These are phyloP conservation scores for Hymenoscyphus fructigenus DNA, from an alignment of 2,329 filamentous ascomycete genomes.

Conservation along the genomic window DNA sequence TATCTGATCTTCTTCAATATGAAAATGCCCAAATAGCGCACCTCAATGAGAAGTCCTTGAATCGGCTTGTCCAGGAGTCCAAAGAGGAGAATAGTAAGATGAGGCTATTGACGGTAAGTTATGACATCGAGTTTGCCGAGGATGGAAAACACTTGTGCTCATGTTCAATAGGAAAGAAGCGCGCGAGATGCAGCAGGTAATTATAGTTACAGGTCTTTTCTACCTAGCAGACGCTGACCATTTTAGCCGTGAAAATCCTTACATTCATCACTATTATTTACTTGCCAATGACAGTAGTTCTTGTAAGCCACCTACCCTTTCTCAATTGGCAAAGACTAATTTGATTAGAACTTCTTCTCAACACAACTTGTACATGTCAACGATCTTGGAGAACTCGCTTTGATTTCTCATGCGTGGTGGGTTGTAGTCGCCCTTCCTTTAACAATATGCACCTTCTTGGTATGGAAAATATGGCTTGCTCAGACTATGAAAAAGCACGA, in stretches of 20 bases:
- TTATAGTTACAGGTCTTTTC: background rate
- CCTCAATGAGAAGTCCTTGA: constrained; percentile 13
- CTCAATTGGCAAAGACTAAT: background rate
- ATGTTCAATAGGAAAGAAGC: constrained; percentile 13
- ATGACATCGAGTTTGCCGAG: no score
- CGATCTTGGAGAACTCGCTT: constrained; percentile 12
- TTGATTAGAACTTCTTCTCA: constrained; percentile 21
- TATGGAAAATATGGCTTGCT: constrained; percentile 18
- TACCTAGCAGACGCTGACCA: background rate
- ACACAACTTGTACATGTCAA: constrained; percentile 20
- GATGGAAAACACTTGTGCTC: background rate
- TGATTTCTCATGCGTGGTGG: constrained; percentile 16
- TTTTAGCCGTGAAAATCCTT: constrained; percentile 19
- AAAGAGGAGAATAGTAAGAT: constrained; percentile 22
- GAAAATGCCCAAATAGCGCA: constrained; percentile 22
- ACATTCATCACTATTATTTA: constrained; percentile 13
- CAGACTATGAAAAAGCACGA: background rate
- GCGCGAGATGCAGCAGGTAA: constrained; percentile 20
- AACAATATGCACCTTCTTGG: constrained; percentile 15
- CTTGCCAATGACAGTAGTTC: background rate
- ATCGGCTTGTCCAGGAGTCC: constrained; percentile 13
- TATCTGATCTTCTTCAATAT: constrained; percentile 20
- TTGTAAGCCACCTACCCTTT: background rate
- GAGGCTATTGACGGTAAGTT: constrained; percentile 18
- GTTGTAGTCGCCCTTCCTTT: constrained; percentile 19